Percentiles rank a stretch among this genome's conserved stretches.
phyloP scores from a whole-genome alignment of 768 basidiomycete species.

The Calvatia gigantea region DNA sequence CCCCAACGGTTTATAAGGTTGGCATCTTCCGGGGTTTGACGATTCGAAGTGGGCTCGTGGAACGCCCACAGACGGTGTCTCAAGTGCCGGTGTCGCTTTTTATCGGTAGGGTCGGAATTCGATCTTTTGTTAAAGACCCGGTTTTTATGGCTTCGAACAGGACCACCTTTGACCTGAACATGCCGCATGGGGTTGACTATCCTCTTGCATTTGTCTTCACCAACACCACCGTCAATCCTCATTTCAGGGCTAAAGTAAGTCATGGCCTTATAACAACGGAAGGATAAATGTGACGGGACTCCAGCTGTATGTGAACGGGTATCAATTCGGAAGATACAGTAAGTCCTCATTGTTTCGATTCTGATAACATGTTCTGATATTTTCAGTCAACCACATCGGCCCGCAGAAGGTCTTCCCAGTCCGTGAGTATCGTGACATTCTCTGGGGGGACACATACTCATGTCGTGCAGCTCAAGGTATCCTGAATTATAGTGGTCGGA shows the following conservation, averaged over 20 bases:
- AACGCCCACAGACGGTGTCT: slow-evolving; percentile 38
- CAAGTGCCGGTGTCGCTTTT: slow-evolving; percentile 43
- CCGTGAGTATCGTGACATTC: slow-evolving; percentile 27
- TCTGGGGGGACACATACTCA: not conserved
- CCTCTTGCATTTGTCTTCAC: slow-evolving; percentile 41
- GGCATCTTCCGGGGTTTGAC: slow-evolving; percentile 57
- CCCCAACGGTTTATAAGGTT: slow-evolving; percentile 28
- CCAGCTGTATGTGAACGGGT: slow-evolving; percentile 42
- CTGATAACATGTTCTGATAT: not conserved
- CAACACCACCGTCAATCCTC: slow-evolving; percentile 40
- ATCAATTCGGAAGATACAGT: slow-evolving; percentile 43
- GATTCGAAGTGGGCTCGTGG: slow-evolving; percentile 41
- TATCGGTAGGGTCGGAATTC: slow-evolving; percentile 31
- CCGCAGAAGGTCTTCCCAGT: slow-evolving; percentile 40
- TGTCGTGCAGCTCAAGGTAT: slow-evolving; percentile 41
- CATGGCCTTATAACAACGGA: too few species aligned
- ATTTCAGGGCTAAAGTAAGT: slow-evolving; percentile 39
- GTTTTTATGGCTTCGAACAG: slow-evolving; percentile 16
- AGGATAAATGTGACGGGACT: not conserved
- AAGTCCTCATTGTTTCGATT: slow-evolving; percentile 12
- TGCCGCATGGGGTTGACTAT: slow-evolving; percentile 45
- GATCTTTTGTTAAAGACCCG: not conserved
- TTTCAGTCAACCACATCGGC: slow-evolving; percentile 38
- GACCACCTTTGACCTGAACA: slow-evolving; percentile 39
- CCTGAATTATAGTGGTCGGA: slow-evolving; percentile 42